phyloP scores from a whole-genome alignment of 78 protist species.

The Dictyostelium brefeldianum region DNA sequence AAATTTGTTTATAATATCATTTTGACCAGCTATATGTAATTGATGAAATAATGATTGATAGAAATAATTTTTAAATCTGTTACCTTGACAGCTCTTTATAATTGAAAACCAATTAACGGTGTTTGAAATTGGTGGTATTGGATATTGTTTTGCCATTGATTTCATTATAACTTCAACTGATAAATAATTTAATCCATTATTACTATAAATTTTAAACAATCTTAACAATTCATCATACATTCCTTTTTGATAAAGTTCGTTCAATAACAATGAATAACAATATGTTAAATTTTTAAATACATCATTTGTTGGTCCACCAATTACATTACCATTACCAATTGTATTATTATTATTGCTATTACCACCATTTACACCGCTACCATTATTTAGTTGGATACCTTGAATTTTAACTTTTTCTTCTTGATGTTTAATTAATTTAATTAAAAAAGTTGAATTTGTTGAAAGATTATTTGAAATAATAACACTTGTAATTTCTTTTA shows the following conservation, averaged over 20 bases:
- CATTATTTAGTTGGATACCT: not conserved
- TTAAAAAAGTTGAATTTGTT: not conserved
- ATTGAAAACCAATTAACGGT: not conserved
- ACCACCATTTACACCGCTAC: not conserved
- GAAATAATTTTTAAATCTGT: not conserved
- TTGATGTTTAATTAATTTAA: not conserved
- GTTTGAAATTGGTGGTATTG: conserved; percentile 13
- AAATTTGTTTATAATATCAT: too few species aligned
- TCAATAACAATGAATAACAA: not conserved
- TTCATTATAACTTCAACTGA: not conserved
- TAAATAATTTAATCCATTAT: not conserved
- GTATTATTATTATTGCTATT: not conserved
- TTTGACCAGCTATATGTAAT: too few species aligned
- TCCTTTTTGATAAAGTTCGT: not conserved
- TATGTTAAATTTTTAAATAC: too few species aligned
- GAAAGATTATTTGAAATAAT: not conserved
- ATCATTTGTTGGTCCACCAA: not conserved
- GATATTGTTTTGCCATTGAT: not conserved
- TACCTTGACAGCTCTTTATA: not conserved
- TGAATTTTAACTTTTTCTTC: not conserved
- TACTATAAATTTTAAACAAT: not conserved
- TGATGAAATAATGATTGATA: not conserved
- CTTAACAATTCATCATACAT: not conserved
- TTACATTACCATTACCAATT: too few species aligned
- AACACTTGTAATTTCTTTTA: not conserved